Evolutionary conservation across 1,284 basidiomycete species (phyloP), one percentile per base, ranked within the genome.

Genomic region (Leccinum angustisporum): DNA sequence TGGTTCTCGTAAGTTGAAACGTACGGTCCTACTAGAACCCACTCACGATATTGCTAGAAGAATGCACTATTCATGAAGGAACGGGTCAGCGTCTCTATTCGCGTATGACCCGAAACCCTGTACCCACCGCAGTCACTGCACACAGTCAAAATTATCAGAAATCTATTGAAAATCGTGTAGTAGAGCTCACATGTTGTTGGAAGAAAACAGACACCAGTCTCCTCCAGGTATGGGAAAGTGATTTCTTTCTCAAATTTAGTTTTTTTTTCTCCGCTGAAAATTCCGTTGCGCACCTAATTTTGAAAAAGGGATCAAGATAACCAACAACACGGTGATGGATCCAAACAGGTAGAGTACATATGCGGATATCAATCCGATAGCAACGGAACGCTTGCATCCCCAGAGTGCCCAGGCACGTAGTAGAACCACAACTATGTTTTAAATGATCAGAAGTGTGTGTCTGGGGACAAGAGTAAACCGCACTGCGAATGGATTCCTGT

Each of bases 351-450:
- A 65, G 5, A 50, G 4, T 8, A 56, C 3, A 25, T 65, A 65
- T 6, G 18, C 16, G 9, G 16, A 6, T 5, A 60, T 38, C 25
- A 67, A 11, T 9, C 31, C 31, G 2, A 27, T 31, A 4, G 56
- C 57, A 9, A 55, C 31, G 3, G 13, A 16, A 48, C 14, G 7
- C 2, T 40, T 30, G 30, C 66, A 63, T 4, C 65, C 66, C 65
- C 65, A 66, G n/a, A 66, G 62, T 14, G 58, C 65, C 63, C 66
- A 66, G 1, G 63, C 66, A 14, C 65, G 57, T 16, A 67, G 25
- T 40, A 66, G 50, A 27, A 66, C 66, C 50, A 38, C 25, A 40
- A 66, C 65, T 66, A 25, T 2, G 13, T 14, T 5, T 5, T 30
- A 31, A 33, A 31, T 40, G 14, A 16, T 54, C 14, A 40, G 16